Evolutionary conservation across 2,329 filamentous ascomycete genomes (phyloP).

Genomic region (Aspergillus arachidicola): DNA sequence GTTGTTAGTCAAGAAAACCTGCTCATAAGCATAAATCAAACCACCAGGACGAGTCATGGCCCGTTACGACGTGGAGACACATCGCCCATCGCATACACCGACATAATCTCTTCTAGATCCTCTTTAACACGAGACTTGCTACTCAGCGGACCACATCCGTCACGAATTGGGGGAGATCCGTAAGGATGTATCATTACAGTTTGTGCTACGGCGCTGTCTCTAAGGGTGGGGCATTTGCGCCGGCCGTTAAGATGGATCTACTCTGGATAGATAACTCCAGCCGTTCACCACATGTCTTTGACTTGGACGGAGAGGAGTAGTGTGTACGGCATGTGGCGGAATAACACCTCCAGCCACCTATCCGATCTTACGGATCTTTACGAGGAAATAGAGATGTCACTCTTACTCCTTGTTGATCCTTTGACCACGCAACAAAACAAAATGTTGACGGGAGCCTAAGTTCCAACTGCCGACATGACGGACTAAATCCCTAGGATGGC

Average conservation of each 20-base stretch:
- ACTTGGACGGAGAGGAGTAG: neutral
- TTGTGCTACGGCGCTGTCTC: neutral
- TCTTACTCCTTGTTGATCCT: neutral
- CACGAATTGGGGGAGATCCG: neutral
- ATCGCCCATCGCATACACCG: slow-evolving; percentile 5
- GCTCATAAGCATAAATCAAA: neutral
- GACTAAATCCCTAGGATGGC: slow-evolving; percentile 3
- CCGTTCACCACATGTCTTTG: neutral
- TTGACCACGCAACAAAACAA: neutral
- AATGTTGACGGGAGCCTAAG: neutral
- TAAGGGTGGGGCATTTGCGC: neutral
- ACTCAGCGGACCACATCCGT: neutral
- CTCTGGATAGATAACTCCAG: neutral
- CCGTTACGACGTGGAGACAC: neutral
- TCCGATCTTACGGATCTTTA: neutral
- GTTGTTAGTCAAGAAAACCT: neutral
- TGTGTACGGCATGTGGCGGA: neutral
- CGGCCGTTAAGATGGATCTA: neutral
- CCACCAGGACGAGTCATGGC: neutral
- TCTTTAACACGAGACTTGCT: neutral
- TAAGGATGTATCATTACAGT: neutral
- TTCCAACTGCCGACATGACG: slow-evolving; percentile 9
- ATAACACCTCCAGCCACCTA: neutral
- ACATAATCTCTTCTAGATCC: slow-evolving; percentile 2
- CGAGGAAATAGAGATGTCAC: neutral